Evolutionary conservation across 257 asterid species (phyloP).

Genomic region (Knoxia roxburghii): DNA sequence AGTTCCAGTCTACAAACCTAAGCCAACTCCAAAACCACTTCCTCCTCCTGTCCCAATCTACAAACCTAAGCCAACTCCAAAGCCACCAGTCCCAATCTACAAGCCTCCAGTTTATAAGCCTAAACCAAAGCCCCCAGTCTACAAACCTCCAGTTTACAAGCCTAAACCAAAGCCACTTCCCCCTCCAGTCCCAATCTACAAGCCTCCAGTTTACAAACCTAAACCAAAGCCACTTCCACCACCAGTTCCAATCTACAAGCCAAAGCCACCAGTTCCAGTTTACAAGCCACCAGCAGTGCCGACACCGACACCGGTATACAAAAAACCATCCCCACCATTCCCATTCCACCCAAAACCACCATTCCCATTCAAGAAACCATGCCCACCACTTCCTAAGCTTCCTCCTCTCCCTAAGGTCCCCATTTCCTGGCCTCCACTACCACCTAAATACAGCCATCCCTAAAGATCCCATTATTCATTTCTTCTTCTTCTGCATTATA

Average conservation of each 20-base stretch:
- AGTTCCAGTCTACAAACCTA: neutral
- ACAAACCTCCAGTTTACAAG: neutral
- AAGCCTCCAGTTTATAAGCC: constrained; percentile 17
- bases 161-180: constrained; percentile 16
- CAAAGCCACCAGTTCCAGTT: constrained; percentile 3
- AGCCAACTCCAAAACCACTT: constrained; percentile 16
- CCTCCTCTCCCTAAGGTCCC: constrained; percentile 68
- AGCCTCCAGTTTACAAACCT: neutral
- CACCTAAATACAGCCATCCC: constrained; percentile 36
- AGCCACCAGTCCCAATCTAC: neutral
- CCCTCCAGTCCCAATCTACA: constrained; percentile 5
- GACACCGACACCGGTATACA: constrained; percentile 31
- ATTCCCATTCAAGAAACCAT: constrained; percentile 48
- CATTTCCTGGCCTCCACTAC: constrained; percentile 47
- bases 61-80: constrained; percentile 25
- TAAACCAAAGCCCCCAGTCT: neutral
- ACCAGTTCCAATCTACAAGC: constrained; percentile 13
- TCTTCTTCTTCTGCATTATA: too few relatives aligned
- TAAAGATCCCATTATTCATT: neutral
- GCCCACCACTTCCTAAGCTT: constrained; percentile 57
- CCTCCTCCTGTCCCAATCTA: constrained; percentile 38
- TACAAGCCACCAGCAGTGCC: constrained; percentile 22
- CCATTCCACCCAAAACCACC: constrained; percentile 26
- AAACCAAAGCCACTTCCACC: constrained; percentile 15
- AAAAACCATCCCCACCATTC: constrained; percentile 32